These are phyloP conservation scores for Nannizziopsis arthrosporioides DNA, from an alignment of 2,329 filamentous ascomycete species.

Conservation along the genomic window DNA sequence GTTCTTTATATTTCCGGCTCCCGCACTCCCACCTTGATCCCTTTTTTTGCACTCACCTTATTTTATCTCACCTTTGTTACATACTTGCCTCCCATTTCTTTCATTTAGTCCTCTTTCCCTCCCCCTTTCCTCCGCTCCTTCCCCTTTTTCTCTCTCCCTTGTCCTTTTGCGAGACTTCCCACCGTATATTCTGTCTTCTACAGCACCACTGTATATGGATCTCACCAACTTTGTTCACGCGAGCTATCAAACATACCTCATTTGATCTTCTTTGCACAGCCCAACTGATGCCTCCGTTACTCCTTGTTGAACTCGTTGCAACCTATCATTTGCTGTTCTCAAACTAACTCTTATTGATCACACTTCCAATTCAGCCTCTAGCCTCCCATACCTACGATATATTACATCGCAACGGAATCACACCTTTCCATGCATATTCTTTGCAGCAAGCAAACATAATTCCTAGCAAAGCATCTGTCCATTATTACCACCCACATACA, in stretches of 20 bases:
- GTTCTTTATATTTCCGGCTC: constrained; percentile 6
- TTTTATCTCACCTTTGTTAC: constrained; percentile 1
- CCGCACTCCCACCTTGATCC: neutral
- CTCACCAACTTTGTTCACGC: neutral
- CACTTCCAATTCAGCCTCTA: constrained; percentile 5
- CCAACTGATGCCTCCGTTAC: neutral
- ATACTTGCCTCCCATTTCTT: constrained; percentile 1
- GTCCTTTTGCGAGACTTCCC: constrained; percentile 10
- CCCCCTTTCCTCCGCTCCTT: neutral
- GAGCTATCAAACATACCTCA: constrained; percentile 11
- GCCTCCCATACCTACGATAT: constrained; percentile 4
- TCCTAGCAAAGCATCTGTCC: neutral
- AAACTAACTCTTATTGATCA: neutral
- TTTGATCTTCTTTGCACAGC: constrained; percentile 4
- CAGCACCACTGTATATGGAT: constrained; percentile 1
- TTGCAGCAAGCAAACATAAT: constrained; percentile 22
- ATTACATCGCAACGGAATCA: constrained; percentile 2
- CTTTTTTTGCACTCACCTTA: constrained; percentile 8
- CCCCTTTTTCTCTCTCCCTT: constrained; percentile 14
- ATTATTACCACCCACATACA: constrained; percentile 10
- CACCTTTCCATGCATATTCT: constrained; percentile 22
- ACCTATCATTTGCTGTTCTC: neutral
- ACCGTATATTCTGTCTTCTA: neutral
- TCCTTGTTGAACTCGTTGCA: neutral
- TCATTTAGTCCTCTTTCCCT: constrained; percentile 1